Evolutionary conservation across 345 rosid species (phyloP), one percentile per base, ranked within the genome.

Genomic region (Rhizophora mangle): DNA sequence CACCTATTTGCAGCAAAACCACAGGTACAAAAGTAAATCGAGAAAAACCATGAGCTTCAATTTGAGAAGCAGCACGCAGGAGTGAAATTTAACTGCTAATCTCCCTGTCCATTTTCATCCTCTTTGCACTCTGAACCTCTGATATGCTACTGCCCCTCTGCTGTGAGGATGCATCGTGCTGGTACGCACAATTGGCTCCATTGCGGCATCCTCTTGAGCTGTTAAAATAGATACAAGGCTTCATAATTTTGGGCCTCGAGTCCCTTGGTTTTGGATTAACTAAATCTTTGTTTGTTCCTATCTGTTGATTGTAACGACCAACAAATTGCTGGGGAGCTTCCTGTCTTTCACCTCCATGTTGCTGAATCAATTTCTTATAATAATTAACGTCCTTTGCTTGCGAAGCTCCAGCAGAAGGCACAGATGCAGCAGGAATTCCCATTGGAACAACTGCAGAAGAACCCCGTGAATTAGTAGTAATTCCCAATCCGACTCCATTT

Each of bases 291-390:
- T 70, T 85, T 30, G 80, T 60, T 70, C 81, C 81, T 22, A 71
- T 30, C 31, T 79, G 92, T 57, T 65, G 82, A 77, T 73, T 76
- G 69, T 74, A 83, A 15, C 80, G 83, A 77, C 72, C 68, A 36
- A 77, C 68, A 60, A 76, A 81, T 58, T 79, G 94, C 69, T 82
- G 90, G 20, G 82, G 63, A 31, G 76, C 72, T 68, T 90, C 97
- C 68, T 82, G 92, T 77, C 92, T 86, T 62, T 96, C 99, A 21
- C 84, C 99, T 52, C 99, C 99, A 74, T 95, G 99, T 62, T 90
- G 96, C 85, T 95, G 98, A 76, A 95, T 92, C 88, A 95, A 76
- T 87, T 81, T 92, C 82, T 95, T 95, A 69, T 89, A 95, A 74
- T 95, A 95, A 77, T 80, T 90, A 62, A 89, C 46, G 67, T 92